phyloP scores from a whole-genome alignment of 108 stramenopile species.

The Cyclotella choctawhatcheeana region DNA sequence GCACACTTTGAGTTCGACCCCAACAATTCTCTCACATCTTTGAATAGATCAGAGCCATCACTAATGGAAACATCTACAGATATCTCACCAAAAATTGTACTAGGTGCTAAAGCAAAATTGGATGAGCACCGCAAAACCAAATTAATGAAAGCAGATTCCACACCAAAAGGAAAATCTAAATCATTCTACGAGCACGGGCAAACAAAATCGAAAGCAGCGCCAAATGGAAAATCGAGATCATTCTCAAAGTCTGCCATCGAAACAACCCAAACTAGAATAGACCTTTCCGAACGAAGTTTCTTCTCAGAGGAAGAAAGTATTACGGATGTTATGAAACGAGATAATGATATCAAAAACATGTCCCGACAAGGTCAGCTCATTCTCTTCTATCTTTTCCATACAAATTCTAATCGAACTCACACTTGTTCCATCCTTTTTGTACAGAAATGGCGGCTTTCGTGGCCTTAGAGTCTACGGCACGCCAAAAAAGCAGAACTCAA shows the following conservation, averaged over 20 bases:
- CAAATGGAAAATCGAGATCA: neutral
- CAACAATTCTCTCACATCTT: neutral
- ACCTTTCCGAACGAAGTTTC: neutral
- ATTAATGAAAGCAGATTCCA: neutral
- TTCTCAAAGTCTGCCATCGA: neutral
- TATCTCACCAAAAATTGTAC: constrained; percentile 1
- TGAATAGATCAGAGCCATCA: constrained; percentile 6
- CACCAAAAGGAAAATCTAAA: neutral
- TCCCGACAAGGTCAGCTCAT: constrained; percentile 1
- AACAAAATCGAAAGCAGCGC: neutral
- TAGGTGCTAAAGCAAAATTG: neutral
- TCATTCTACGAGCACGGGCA: neutral
- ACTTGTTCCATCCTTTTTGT: neutral
- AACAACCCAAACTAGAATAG: neutral
- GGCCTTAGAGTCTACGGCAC: neutral
- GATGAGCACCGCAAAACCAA: neutral
- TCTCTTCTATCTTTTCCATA: too few species aligned
- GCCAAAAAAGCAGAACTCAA: neutral
- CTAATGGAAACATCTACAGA: constrained; percentile 13
- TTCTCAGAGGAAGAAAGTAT: constrained; percentile 5
- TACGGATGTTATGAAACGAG: neutral
- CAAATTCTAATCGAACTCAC: neutral
- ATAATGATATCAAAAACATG: neutral
- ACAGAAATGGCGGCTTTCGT: neutral
- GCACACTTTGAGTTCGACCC: neutral